Evolutionary conservation across 2,329 filamentous ascomycete genomes (phyloP).

Genomic region (Diaporthe vaccinii): DNA sequence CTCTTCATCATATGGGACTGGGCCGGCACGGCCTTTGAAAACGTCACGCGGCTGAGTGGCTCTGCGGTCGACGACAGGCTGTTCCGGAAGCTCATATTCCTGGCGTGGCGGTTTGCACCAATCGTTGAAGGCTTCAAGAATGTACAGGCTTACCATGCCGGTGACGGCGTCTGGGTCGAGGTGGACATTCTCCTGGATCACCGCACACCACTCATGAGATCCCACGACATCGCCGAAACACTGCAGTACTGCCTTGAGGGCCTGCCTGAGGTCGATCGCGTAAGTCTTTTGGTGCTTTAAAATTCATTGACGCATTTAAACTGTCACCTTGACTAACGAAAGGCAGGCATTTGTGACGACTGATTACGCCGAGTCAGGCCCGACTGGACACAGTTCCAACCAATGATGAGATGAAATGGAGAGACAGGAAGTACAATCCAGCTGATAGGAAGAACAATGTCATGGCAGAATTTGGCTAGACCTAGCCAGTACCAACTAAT

Average conservation of each 20-base stretch:
- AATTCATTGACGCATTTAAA: not conserved
- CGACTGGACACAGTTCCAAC: constrained; percentile 53
- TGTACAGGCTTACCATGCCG: constrained; percentile 70
- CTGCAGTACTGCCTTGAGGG: constrained; percentile 73
- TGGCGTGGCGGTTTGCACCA: constrained; percentile 69
- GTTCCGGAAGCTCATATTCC: constrained; percentile 69
- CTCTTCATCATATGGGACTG: constrained; percentile 79
- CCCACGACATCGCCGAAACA: constrained; percentile 73
- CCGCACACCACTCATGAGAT: constrained; percentile 63
- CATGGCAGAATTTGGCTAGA: not conserved
- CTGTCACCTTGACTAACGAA: not conserved
- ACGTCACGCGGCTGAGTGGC: constrained; percentile 71
- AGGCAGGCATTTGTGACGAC: constrained; percentile 53
- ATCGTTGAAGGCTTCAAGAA: constrained; percentile 68
- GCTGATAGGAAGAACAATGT: not conserved
- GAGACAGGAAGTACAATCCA: not conserved
- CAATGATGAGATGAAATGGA: not conserved
- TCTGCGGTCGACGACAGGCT: constrained; percentile 65
- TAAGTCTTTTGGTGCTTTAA: not conserved
- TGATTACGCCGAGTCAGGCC: constrained; percentile 72
- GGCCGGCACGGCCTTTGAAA: constrained; percentile 72
- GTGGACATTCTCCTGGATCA: constrained; percentile 71
- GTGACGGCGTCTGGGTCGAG: constrained; percentile 74
- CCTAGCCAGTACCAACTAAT: not conserved
- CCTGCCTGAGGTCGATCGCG: constrained; percentile 53